A percentile compares a stretch with the other conserved stretches of the same genome.
phyloP scores from a whole-genome alignment of 768 basidiomycete genomes.

The Gymnopilus junonius region DNA sequence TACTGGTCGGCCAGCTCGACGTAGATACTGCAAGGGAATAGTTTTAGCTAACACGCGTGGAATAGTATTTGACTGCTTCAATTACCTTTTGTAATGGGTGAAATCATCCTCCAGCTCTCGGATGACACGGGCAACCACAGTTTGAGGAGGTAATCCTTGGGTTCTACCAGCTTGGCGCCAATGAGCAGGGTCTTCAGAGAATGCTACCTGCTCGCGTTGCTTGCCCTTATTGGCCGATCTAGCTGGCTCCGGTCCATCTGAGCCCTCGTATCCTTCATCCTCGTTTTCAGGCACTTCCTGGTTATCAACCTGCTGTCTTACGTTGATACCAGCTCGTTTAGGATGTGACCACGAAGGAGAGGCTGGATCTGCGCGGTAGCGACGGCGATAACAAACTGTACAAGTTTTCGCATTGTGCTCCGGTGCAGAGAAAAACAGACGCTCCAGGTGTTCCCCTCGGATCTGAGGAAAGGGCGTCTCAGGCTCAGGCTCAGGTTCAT shows the following conservation, averaged over 20 bases:
- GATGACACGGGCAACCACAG: constrained; percentile 81
- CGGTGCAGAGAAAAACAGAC: constrained; percentile 80
- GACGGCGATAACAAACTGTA: constrained; percentile 62
- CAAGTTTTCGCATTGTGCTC: constrained; percentile 77
- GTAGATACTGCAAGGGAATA: constrained; percentile 67
- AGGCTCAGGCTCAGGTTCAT: constrained; percentile 28
- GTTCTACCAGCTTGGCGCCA: constrained; percentile 35
- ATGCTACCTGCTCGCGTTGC: constrained; percentile 31
- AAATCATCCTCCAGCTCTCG: constrained; percentile 95
- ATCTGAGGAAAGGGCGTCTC: constrained; percentile 82
- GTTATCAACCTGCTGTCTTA: background rate
- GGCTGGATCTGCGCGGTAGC: constrained; percentile 19
- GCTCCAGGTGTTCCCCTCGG: constrained; percentile 76
- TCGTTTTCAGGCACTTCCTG: constrained; percentile 30
- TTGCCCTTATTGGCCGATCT: constrained; percentile 30
- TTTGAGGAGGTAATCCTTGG: constrained; percentile 78
- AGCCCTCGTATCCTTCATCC: constrained; percentile 55
- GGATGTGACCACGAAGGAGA: constrained; percentile 18
- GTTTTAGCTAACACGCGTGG: background rate
- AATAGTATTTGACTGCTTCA: constrained; percentile 13
- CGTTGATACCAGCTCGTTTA: background rate
- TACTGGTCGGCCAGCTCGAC: constrained; percentile 92
- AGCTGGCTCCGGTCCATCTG: constrained; percentile 34
- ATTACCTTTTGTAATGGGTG: constrained; percentile 90
- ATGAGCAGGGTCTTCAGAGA: constrained; percentile 30